These are phyloP conservation scores for Russula vinacea DNA, from an alignment of 768 basidiomycete species.

Conservation along the genomic window DNA sequence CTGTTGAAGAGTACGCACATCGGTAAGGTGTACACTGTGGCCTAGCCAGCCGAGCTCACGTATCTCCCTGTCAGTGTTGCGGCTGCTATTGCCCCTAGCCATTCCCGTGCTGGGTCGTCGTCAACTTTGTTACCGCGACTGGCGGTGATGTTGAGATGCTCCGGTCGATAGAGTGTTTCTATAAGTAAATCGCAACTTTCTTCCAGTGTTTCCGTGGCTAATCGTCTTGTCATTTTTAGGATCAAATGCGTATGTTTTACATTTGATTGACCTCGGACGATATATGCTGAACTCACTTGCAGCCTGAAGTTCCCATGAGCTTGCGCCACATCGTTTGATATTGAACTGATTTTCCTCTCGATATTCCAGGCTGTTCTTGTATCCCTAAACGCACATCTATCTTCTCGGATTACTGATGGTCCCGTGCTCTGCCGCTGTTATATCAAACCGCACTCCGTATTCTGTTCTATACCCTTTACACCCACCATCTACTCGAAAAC, in stretches of 20 bases:
- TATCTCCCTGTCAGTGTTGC: conserved; percentile 56
- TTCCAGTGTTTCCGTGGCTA: conserved; percentile 3
- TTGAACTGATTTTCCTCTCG: conserved; percentile 35
- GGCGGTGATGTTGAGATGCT: conserved; percentile 99
- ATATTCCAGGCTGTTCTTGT: conserved; percentile 58
- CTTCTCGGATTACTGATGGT: conserved; percentile 25
- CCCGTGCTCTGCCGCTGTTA: conserved; percentile 43
- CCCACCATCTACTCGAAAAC: conserved; percentile 48
- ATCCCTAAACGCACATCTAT: conserved; percentile 68
- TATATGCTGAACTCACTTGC: conserved; percentile 32
- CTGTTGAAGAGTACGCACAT: conserved; percentile 96
- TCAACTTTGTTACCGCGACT: conserved; percentile 97
- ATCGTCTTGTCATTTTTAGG: conserved; percentile 28
- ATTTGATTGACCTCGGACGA: not conserved
- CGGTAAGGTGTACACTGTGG: conserved; percentile 51
- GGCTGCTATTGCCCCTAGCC: conserved; percentile 80
- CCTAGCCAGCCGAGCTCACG: conserved; percentile 23
- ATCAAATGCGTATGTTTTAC: conserved; percentile 73
- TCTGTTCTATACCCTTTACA: conserved; percentile 70
- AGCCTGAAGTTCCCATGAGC: conserved; percentile 91
- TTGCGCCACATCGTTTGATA: conserved; percentile 84
- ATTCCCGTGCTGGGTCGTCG: conserved; percentile 87
- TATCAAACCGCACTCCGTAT: conserved; percentile 46
- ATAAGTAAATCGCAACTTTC: conserved; percentile 57
- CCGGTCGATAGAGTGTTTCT: conserved; percentile 97